phyloP scores from a whole-genome alignment of 2,329 filamentous ascomycete species.

The Pseudogymnoascus sp. region DNA sequence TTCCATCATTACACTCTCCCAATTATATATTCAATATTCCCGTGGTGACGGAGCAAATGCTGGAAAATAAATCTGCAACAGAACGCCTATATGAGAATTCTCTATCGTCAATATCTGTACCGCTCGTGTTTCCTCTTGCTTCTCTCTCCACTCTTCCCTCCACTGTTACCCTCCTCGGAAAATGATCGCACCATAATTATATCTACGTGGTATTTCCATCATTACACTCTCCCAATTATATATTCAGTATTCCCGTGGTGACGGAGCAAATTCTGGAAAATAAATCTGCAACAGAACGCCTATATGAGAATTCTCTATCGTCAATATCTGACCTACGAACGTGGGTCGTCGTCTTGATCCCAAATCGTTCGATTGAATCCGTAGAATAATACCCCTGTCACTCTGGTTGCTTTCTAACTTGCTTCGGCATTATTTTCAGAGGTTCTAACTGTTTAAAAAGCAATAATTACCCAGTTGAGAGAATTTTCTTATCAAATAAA shows the following conservation, averaged over 20 bases:
- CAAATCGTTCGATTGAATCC: background rate
- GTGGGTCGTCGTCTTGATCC: background rate
- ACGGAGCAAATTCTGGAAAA: too few relatives aligned
- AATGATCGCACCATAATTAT: background rate
- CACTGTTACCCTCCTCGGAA: background rate
- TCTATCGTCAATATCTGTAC: background rate
- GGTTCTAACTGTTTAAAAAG: background rate
- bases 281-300: background rate
- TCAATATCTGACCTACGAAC: background rate
- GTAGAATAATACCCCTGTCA: background rate
- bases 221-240: background rate
- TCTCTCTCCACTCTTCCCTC: conserved; percentile 2
- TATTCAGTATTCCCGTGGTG: background rate
- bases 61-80: background rate
- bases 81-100: background rate
- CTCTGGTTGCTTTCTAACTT: background rate
- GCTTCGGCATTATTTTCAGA: background rate
- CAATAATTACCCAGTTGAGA: background rate
- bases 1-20: background rate
- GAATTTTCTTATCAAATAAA: background rate
- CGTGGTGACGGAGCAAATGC: background rate
- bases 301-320: background rate
- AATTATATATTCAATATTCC: background rate
- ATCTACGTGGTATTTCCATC: background rate
- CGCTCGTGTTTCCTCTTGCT: background rate